Evolutionary conservation across 768 basidiomycete species (phyloP).

Genomic region (Pleurotus tuber-regium): DNA sequence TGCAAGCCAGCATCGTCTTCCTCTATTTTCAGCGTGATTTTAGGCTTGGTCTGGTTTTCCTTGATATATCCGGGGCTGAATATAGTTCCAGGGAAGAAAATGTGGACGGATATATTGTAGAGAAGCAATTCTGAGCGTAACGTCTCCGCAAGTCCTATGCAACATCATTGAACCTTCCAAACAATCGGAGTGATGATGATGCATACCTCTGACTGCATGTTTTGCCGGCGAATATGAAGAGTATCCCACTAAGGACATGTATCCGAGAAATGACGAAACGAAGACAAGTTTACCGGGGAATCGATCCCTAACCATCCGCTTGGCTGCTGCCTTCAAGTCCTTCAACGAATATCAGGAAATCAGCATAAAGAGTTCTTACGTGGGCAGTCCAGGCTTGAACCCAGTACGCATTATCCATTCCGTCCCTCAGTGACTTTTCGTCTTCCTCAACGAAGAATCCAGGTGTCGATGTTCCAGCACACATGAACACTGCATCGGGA

Average conservation of each 20-base stretch:
- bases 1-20: conserved; percentile 54
- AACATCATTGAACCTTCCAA: background rate
- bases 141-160: conserved; percentile 63
- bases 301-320: conserved; percentile 48
- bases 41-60: conserved; percentile 67
- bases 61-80: conserved; percentile 58
- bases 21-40: conserved; percentile 65
- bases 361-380: conserved; percentile 29
- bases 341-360: background rate
- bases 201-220: conserved; percentile 65
- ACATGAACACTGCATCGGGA: conserved; percentile 66
- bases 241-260: conserved; percentile 65
- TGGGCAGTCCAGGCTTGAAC: conserved; percentile 54
- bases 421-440: conserved; percentile 44
- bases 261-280: conserved; percentile 57
- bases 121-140: conserved; percentile 65
- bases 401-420: conserved; percentile 59
- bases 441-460: conserved; percentile 58
- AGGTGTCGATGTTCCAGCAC: conserved; percentile 63
- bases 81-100: conserved; percentile 71
- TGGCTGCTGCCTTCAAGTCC: conserved; percentile 45
- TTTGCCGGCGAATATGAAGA: conserved; percentile 69
- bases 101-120: conserved; percentile 63
- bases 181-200: background rate
- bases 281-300: conserved; percentile 60